These are phyloP conservation scores for Auricularia heimuer DNA, from an alignment of 768 basidiomycete species.

Conservation along the genomic window DNA sequence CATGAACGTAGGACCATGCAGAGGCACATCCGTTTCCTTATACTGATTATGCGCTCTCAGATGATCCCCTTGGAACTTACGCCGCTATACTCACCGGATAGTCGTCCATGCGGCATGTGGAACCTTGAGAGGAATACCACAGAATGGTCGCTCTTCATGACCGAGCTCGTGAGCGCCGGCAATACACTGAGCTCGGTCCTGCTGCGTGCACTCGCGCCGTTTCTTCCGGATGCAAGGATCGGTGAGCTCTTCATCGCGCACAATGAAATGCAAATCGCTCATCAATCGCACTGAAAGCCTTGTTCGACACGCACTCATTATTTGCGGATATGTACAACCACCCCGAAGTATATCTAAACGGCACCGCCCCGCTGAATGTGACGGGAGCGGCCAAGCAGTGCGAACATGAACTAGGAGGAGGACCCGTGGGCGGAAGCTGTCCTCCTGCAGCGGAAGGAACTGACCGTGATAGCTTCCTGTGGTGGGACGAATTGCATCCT, in stretches of 20 bases:
- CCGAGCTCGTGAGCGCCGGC: conserved; percentile 39
- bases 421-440: neutral
- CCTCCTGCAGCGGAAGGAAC: no score
- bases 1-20: conserved; percentile 1
- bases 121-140: conserved; percentile 41
- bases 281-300: conserved; percentile 23
- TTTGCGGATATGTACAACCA: conserved; percentile 48
- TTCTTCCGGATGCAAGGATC: conserved; percentile 44
- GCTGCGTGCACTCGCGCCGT: conserved; percentile 38
- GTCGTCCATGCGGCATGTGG: conserved; percentile 44
- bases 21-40: no score
- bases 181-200: conserved; percentile 43
- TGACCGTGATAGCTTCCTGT: neutral
- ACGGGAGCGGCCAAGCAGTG: neutral
- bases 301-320: conserved; percentile 52
- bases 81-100: conserved; percentile 36
- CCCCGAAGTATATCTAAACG: conserved; percentile 48
- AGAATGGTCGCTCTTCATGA: conserved; percentile 48
- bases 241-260: conserved; percentile 28
- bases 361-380: conserved; percentile 50
- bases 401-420: neutral
- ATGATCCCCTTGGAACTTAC: conserved; percentile 15
- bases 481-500: conserved; percentile 50
- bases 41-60: neutral
- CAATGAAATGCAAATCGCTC: neutral